Evolutionary conservation across 1,284 basidiomycete genomes (phyloP).

Genomic region (Heterobasidion occidentale): DNA sequence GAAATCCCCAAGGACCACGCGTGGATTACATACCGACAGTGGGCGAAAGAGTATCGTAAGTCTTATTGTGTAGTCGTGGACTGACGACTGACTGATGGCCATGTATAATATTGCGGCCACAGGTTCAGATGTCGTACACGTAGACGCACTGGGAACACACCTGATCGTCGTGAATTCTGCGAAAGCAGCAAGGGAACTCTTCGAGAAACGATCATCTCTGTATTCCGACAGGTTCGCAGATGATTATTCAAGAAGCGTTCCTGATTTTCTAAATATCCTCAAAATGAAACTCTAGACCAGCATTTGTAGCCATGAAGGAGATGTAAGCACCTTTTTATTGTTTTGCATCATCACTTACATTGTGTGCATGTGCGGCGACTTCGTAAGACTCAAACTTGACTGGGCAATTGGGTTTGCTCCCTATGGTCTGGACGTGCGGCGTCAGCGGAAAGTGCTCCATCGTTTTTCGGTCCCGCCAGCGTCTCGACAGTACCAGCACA

Average conservation of each 20-base stretch:
- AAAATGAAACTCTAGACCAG: constrained; percentile 1
- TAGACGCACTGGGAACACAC: constrained; percentile 8
- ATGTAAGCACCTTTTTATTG: constrained; percentile 3
- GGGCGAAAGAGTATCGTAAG: constrained; percentile 13
- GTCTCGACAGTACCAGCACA: constrained; percentile 10
- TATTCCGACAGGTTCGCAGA: constrained; percentile 12
- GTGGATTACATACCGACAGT: constrained; percentile 13
- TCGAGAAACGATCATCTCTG: constrained; percentile 20
- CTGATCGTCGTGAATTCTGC: constrained; percentile 14
- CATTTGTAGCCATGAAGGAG: constrained; percentile 4
- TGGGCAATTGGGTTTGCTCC: constrained; percentile 14
- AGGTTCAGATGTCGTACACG: constrained; percentile 9
- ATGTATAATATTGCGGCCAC: neutral
- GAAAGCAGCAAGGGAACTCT: constrained; percentile 27
- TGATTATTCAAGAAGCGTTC: neutral
- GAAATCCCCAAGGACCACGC: constrained; percentile 13
- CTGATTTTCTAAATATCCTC: neutral
- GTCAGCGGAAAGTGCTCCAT: constrained; percentile 16
- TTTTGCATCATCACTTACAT: neutral
- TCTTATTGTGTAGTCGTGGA: neutral
- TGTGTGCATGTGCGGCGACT: no score
- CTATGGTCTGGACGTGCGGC: constrained; percentile 17
- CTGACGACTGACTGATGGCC: neutral
- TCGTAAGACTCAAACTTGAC: constrained; percentile 2
- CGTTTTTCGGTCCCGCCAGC: constrained; percentile 15